Evolutionary conservation across 2,329 filamentous ascomycete genomes (phyloP), one percentile per base, ranked within the genome.

Genomic region (Pseudogymnoascus sp.): DNA sequence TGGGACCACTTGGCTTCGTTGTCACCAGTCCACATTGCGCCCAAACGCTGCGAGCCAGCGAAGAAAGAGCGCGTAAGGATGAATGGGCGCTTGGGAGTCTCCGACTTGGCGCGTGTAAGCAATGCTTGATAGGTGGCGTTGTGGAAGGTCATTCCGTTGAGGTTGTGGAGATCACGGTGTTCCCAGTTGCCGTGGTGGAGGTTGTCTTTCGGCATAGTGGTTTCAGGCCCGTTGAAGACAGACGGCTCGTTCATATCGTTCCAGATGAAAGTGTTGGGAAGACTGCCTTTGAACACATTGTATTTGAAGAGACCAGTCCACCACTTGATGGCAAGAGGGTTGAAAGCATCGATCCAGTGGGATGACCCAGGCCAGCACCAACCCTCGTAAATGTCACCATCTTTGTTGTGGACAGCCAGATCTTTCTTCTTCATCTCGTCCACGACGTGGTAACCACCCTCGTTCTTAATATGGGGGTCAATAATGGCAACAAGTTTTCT

Each of bases 181-280:
- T 99, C 94, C 94, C 94, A 99, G 69, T 88, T 83, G 58, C 83
- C 92, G 69, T 88, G 77, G 71, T 99, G 94, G 28, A 99, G 74
- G 71, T 99, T 99, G 77, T 99, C 94, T 75, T 96, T 96, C 63
- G 94, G 94, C 92, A 97, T 97, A 4, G 92, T 97, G 2, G 91
- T 95, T 74, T 99, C 94, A 0, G 94, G 94, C 0, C 94, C 94
- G 71, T 97, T 97, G 78, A 99, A 99, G 1, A 99, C 94, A 0
- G 94, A 97, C 0, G 94, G 94, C 76, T 99, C 94, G 71, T 96
- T 97, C 94, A 99, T 99, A 72, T 99, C 94, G 72, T 99, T 99
- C 94, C 94, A 99, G 68, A 99, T 84, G 74, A 90, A 96, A 0
- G 90, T 86, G 72, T 97, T 99, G 64, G 86, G 79, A 67, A 86